Base-by-base conservation (phyloP, 495 filamentous ascomycete species). In the Emericellopsis terricola region DNA sequence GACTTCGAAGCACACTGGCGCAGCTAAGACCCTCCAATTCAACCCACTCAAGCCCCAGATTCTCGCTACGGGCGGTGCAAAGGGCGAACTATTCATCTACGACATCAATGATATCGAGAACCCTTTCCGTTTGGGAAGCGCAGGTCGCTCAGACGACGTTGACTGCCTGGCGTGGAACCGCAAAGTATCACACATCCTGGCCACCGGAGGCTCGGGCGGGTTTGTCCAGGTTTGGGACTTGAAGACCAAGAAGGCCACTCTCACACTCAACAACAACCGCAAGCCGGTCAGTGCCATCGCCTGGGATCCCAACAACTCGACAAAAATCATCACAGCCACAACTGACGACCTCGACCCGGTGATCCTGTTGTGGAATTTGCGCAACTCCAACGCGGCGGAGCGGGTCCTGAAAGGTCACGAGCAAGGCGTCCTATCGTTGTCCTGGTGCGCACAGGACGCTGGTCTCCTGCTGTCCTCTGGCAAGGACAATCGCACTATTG, bases 221-320 rank as follows among this genome's bases (percentile, higher is more conserved):
- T 93, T 94, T 47, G 85, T 96, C 18, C 94, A 89, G 8, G 86
- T 99, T 2, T 99, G 89, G 89, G 89, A 99, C 62, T 71, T 96
- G 28, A 94, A 92, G 63, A 79, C 77, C 0, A 94, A 91, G 68
- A 93, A 87, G 57, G 85, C 93, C 44, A 93, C 82, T 34, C 60
- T 99, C 52, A 94, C 86, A 2, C 59, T 99, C 37, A 96, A 93
- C 59, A 94, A 94, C 53, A 83, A 84, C 42, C 69, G 89, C 34
- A 96, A 93, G 56, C 68, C 87, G 36, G 85, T 96, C 45, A 94
- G 86, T 51, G 76, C 89, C 34, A 84, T 99, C 37, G 83, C 85
- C 14, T 99, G 89, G 89, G 86, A 99, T 46, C 89, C 89, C 1
- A 81, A 81, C 43, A 84, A 81, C 62, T 76, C 82, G 18, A 99